Evolutionary conservation across 139 green algal genomes (phyloP).

Genomic region (Trebouxia sp.): DNA sequence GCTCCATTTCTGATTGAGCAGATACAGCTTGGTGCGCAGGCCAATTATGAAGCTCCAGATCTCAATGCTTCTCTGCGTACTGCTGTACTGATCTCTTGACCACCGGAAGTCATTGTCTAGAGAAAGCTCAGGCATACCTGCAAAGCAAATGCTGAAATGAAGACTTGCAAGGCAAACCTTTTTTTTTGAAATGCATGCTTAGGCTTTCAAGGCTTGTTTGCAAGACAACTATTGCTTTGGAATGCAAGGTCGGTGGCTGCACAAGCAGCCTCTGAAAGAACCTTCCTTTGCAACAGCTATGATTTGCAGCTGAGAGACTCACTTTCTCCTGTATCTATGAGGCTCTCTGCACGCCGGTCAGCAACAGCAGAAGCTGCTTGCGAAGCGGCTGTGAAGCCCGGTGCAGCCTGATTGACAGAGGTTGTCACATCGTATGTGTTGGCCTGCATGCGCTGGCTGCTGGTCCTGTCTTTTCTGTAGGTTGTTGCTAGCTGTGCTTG

Average conservation of each 20-base stretch:
- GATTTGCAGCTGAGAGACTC: too few relatives aligned
- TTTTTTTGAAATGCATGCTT: too few relatives aligned
- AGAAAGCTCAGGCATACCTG: not conserved
- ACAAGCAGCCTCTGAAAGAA: too few relatives aligned
- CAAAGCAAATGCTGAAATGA: too few relatives aligned
- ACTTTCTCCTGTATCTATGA: not conserved
- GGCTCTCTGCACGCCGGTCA: not conserved
- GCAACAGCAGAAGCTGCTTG: not conserved
- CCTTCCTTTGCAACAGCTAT: too few relatives aligned
- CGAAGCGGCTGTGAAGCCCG: constrained; percentile 5
- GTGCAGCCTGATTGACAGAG: constrained; percentile 9
- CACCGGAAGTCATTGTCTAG: constrained; percentile 61
- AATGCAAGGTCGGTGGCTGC: too few relatives aligned
- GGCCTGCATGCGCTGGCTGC: not conserved
- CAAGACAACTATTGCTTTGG: too few relatives aligned
- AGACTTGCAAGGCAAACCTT: too few relatives aligned
- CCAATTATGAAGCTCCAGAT: constrained; percentile 84
- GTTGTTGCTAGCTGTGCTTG: not conserved
- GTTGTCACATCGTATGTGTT: constrained; percentile 3
- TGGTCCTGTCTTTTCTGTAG: not conserved
- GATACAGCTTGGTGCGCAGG: constrained; percentile 70
- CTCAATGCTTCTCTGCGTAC: constrained; percentile 63
- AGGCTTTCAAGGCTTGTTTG: too few relatives aligned
- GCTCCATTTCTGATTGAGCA: constrained; percentile 83
- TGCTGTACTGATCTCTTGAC: constrained; percentile 79